Conservation (phyloP, 805 yeast genomes). For the Saccharomycopsis malanga region DNA sequence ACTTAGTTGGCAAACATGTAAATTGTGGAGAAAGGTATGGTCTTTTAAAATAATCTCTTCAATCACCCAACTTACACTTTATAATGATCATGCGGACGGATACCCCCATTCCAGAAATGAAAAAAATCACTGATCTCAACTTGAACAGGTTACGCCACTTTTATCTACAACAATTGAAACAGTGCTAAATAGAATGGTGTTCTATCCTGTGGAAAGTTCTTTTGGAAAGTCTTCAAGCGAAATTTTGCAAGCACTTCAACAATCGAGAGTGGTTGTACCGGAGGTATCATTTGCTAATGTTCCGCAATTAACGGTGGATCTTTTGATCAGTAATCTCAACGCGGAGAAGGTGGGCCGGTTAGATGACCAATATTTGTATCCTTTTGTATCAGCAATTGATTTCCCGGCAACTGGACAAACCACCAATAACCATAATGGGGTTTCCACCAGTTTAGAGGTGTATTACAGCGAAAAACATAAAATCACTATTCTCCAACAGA, state of each 20-base stretch:
- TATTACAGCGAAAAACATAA: constrained; percentile 37
- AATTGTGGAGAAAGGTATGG: no score
- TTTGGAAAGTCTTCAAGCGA: neutral
- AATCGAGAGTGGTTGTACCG: constrained; percentile 58
- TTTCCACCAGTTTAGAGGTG: constrained; percentile 61
- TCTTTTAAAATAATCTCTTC: no score
- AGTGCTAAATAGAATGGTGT: neutral
- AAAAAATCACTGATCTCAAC: no score
- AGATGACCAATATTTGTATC: constrained; percentile 59
- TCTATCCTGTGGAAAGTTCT: neutral
- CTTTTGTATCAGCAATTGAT: constrained; percentile 80
- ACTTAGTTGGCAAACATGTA: no score
- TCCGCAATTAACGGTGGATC: constrained; percentile 75
- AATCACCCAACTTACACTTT: no score
- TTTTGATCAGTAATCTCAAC: constrained; percentile 57
- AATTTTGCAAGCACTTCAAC: constrained; percentile 20
- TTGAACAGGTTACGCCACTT: no score
- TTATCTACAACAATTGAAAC: neutral
- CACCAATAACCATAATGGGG: constrained; percentile 26
- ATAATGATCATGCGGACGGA: no score
- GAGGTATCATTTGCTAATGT: constrained; percentile 82
- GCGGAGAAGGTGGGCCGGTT: constrained; percentile 47
- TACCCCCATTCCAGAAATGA: no score
- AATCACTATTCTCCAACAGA: constrained; percentile 63
- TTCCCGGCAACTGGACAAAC: constrained; percentile 25